A percentile compares a stretch with the other conserved stretches of the same genome.
Evolutionary conservation across 495 filamentous ascomycete species (phyloP).

Genomic region (Hypomontagnella submonticulosa): DNA sequence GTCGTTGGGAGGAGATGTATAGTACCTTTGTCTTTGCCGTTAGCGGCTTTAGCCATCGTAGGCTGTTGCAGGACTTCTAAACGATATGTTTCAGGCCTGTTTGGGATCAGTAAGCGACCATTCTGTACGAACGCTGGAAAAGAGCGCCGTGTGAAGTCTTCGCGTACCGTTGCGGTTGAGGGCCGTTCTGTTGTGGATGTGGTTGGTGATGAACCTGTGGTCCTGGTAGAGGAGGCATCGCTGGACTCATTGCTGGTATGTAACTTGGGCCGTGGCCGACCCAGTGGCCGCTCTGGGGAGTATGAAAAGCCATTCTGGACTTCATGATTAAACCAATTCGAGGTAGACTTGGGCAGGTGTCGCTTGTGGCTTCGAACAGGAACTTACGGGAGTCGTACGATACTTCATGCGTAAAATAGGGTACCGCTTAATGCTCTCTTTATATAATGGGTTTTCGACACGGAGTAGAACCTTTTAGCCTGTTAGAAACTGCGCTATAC

Average conservation of each 20-base stretch:
- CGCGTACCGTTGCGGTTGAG: conserved; percentile 33
- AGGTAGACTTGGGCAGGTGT: neutral
- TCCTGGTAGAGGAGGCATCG: conserved; percentile 40
- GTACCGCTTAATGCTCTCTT: conserved; percentile 1
- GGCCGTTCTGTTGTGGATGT: conserved; percentile 40
- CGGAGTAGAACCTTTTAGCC: neutral
- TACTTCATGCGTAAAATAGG: conserved; percentile 14
- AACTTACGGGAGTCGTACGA: conserved; percentile 30
- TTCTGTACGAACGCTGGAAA: neutral
- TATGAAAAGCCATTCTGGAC: conserved; percentile 47
- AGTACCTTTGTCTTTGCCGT: conserved; percentile 50
- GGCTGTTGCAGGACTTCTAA: conserved; percentile 50
- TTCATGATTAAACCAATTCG: conserved; percentile 34
- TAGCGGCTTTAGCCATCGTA: conserved; percentile 48
- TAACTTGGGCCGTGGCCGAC: conserved; percentile 45
- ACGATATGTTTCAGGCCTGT: conserved; percentile 41
- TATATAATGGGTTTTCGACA: neutral
- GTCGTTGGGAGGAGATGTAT: neutral
- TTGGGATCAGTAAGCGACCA: conserved; percentile 5
- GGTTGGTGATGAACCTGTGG: conserved; percentile 42
- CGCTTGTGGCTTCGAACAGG: neutral
- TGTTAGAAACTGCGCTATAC: neutral
- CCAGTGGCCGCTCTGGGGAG: conserved; percentile 42
- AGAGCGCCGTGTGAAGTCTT: neutral
- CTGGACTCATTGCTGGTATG: conserved; percentile 48